These are phyloP conservation scores for Penicillium sp. DNA, from an alignment of 2,329 filamentous ascomycete genomes.

Conservation along the genomic window DNA sequence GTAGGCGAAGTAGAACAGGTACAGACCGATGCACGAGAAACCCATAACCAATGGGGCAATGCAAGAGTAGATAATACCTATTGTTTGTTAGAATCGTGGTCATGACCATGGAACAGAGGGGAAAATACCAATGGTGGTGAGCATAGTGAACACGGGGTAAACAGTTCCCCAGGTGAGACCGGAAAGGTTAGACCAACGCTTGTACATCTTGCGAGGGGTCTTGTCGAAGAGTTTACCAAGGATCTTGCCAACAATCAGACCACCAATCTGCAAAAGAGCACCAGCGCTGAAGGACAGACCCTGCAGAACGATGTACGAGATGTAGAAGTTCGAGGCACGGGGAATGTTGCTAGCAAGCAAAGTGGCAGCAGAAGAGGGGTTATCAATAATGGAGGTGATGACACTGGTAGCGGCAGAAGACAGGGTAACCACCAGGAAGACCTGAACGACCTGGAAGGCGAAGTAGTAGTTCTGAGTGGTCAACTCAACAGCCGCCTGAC, in stretches of 20 bases:
- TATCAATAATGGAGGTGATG: slow-evolving; percentile 59
- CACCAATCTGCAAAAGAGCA: slow-evolving; percentile 71
- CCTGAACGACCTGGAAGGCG: slow-evolving; percentile 69
- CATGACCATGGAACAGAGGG: neutral
- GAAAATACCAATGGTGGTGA: slow-evolving; percentile 72
- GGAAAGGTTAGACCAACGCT: slow-evolving; percentile 71
- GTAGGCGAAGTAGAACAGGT: slow-evolving; percentile 82
- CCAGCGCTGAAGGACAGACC: slow-evolving; percentile 77
- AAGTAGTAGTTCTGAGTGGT: slow-evolving; percentile 93
- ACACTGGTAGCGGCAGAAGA: slow-evolving; percentile 77
- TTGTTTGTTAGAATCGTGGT: slow-evolving; percentile 12
- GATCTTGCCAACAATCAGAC: slow-evolving; percentile 72
- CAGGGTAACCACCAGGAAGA: slow-evolving; percentile 85
- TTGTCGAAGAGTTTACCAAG: slow-evolving; percentile 73
- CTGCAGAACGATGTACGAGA: slow-evolving; percentile 92
- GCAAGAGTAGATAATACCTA: slow-evolving; percentile 79
- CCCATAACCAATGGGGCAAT: slow-evolving; percentile 83
- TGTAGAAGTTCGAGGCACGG: slow-evolving; percentile 87
- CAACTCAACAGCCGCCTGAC: slow-evolving; percentile 76
- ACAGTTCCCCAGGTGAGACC: slow-evolving; percentile 82
- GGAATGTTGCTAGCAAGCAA: slow-evolving; percentile 76
- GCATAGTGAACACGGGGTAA: slow-evolving; percentile 77
- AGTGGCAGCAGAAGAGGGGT: slow-evolving; percentile 63
- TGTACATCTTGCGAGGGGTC: slow-evolving; percentile 79
- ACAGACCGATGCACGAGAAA: slow-evolving; percentile 77